phyloP scores from a whole-genome alignment of 225 moss, liverwort and hornwort genomes.

The Sphagnum contortum region DNA sequence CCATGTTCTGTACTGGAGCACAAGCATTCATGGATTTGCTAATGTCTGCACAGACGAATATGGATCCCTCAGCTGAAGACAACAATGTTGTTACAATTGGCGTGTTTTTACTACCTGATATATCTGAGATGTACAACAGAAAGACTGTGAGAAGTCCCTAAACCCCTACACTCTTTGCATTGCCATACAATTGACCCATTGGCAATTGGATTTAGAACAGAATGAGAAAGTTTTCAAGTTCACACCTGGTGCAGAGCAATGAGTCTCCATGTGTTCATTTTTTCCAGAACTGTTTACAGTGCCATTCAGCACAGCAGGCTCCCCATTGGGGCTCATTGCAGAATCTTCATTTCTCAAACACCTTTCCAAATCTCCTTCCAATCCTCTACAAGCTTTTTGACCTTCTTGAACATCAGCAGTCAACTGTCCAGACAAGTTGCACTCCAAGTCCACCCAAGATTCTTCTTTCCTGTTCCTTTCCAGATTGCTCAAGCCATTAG shows the following conservation, averaged over 20 bases:
- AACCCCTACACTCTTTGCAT: no score
- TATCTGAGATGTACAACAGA: no score
- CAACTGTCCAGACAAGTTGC: slow-evolving; percentile 14
- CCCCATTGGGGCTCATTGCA: slow-evolving; percentile 14
- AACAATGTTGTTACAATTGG: no score
- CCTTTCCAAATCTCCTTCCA: slow-evolving; percentile 11
- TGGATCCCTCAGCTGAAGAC: no score
- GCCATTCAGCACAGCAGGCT: slow-evolving; percentile 18
- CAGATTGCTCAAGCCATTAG: slow-evolving; percentile 32
- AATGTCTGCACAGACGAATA: slow-evolving; percentile 14
- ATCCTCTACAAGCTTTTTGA: slow-evolving; percentile 7
- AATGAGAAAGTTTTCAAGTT: neutral
- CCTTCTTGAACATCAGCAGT: slow-evolving; percentile 11
- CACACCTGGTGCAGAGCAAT: neutral
- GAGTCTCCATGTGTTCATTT: slow-evolving; percentile 10
- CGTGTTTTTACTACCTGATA: no score
- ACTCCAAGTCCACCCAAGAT: slow-evolving; percentile 5
- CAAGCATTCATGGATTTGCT: slow-evolving; percentile 1
- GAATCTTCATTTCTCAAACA: slow-evolving; percentile 8
- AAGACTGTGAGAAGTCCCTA: no score
- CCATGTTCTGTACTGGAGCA: slow-evolving; percentile 14
- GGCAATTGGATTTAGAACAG: neutral
- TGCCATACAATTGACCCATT: no score
- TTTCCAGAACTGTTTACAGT: slow-evolving; percentile 11
- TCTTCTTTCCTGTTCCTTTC: slow-evolving; percentile 12